phyloP scores from a whole-genome alignment of 1,139 yeast genomes.

The Candida pseudoviswanathii region DNA sequence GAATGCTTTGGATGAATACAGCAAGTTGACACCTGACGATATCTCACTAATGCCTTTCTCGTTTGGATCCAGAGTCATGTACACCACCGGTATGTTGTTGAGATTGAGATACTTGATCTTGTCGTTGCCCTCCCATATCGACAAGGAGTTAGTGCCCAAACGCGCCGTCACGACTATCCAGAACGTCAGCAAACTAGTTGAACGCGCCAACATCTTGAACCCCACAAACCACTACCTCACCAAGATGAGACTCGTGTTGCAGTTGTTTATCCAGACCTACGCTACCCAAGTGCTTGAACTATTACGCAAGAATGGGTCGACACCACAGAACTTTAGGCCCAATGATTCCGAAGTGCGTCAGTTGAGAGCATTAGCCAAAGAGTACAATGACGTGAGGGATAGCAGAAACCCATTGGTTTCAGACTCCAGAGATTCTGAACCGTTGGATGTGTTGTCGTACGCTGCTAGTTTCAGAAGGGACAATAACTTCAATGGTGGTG shows the following conservation, averaged over 20 bases:
- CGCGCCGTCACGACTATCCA: slow-evolving; percentile 48
- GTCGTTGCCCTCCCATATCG: slow-evolving; percentile 55
- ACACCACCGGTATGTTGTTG: slow-evolving; percentile 66
- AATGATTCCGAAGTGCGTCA: slow-evolving; percentile 17
- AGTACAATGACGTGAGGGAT: slow-evolving; percentile 6
- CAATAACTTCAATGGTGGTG: background rate
- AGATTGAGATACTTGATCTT: slow-evolving; percentile 59
- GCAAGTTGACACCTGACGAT: slow-evolving; percentile 40
- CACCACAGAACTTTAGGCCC: slow-evolving; percentile 27
- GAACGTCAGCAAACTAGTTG: slow-evolving; percentile 42
- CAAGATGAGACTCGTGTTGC: slow-evolving; percentile 56
- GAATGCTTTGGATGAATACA: slow-evolving; percentile 52
- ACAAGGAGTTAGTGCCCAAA: slow-evolving; percentile 51
- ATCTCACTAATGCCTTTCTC: slow-evolving; percentile 63
- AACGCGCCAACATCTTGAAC: slow-evolving; percentile 35
- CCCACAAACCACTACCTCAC: slow-evolving; percentile 53
- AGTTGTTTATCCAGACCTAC: slow-evolving; percentile 62
- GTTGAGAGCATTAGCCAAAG: slow-evolving; percentile 19
- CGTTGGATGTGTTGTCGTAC: slow-evolving; percentile 39
- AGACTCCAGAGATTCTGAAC: slow-evolving; percentile 17
- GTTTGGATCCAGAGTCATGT: slow-evolving; percentile 64
- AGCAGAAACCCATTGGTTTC: slow-evolving; percentile 8
- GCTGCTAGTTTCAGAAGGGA: slow-evolving; percentile 32
- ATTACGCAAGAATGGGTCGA: slow-evolving; percentile 28
- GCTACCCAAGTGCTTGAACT: slow-evolving; percentile 51